Evolutionary conservation across 192 early-diverging fungal species (phyloP), one percentile per base, ranked within the genome.

Genomic region (Coemansia sp.): DNA sequence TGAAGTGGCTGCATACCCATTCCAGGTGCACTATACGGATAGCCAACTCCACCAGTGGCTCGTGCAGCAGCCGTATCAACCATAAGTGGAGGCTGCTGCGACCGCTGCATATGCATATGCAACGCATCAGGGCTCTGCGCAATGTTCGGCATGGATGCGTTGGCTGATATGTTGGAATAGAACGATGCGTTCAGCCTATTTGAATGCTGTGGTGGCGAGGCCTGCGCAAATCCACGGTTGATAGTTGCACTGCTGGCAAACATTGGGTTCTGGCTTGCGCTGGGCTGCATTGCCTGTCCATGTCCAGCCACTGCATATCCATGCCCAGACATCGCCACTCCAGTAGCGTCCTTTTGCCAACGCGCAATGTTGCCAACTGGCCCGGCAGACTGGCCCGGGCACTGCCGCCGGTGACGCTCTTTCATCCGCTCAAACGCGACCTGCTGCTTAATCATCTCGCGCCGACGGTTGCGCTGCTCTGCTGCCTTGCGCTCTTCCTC

Each of bases 391-490:
- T 74, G 69, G 0, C 63, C 45, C 4, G 72, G 72, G 29, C 35
- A 59, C 65, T 80, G 77, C 3, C 70, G 66, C 43, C 74, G 69
- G 43, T 82, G 79, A 19, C 79, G 79, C 57, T 82, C 79, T 61
- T 82, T 82, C 79, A 82, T 82, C 17, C 79, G 69, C 74, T 82
- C 79, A 67, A 82, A 82, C 2, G 79, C 79, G 3, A 82, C 70
- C 55, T 77, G 79, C 74, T 82, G 79, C 68, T 72, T 82, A 61
- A 82, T 68, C 47, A 72, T 55, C 64, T 82, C 74, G 39, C 79
- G 73, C 37, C 79, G 79, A 23, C 79, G 73, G 57, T 27, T 73
- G 57, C 79, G 79, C 56, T 59, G 62, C 52, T 82, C 79, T 6
- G 69, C 70, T 1, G 73, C 74, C 64, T 65, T 72, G 70, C 74